A percentile compares a stretch with the other conserved stretches of the same genome.
Evolutionary conservation across 805 yeast species (phyloP).

Genomic region (Wickerhamomyces sydowiorum): DNA sequence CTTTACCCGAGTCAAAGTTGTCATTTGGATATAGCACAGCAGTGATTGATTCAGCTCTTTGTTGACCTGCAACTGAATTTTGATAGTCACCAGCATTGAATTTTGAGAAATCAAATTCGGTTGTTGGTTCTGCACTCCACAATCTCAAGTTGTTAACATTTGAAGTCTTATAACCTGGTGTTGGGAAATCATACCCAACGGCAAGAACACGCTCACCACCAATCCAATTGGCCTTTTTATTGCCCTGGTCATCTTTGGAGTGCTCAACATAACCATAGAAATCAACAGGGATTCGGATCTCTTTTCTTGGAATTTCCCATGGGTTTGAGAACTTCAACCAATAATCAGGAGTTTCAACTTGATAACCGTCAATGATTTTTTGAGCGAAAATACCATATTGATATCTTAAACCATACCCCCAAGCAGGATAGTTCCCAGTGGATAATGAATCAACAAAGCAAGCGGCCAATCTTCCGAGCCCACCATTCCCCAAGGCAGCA

Average conservation of each 20-base stretch:
- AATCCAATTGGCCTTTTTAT: conserved; percentile 64
- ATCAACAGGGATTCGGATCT: conserved; percentile 84
- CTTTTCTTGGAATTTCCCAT: conserved; percentile 87
- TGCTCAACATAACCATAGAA: conserved; percentile 70
- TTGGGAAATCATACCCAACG: conserved; percentile 85
- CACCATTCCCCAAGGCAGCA: conserved; percentile 95
- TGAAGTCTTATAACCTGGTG: conserved; percentile 80
- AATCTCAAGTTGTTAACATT: conserved; percentile 85
- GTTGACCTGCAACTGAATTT: conserved; percentile 78
- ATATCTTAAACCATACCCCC: conserved; percentile 95
- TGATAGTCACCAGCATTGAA: conserved; percentile 89
- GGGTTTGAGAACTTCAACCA: conserved; percentile 89
- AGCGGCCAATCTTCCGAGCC: conserved; percentile 90
- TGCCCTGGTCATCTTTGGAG: conserved; percentile 40
- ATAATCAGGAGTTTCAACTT: conserved; percentile 91
- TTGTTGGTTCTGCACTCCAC: conserved; percentile 87
- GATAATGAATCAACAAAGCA: conserved; percentile 88
- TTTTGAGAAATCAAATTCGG: conserved; percentile 86
- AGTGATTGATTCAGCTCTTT: conserved; percentile 86
- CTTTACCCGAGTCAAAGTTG: conserved; percentile 87
- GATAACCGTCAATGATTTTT: conserved; percentile 85
- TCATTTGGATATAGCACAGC: conserved; percentile 93
- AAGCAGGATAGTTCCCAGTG: conserved; percentile 82
- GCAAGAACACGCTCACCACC: conserved; percentile 91
- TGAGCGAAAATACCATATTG: conserved; percentile 93